phyloP scores from a whole-genome alignment of 352 stramenopile species.

The Hyphochytrium catenoides region DNA sequence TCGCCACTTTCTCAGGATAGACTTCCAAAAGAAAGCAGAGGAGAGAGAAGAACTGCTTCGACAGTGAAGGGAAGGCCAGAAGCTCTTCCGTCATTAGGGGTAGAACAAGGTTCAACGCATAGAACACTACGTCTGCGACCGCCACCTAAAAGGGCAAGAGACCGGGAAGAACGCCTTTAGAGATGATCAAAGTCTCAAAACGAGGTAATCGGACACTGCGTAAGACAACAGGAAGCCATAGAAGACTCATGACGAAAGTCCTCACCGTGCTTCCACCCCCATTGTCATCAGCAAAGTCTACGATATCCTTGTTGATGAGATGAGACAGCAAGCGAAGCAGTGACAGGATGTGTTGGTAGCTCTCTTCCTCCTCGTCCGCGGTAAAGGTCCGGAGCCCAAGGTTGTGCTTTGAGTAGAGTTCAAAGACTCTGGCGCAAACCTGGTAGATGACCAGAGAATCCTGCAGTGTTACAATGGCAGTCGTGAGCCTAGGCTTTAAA shows the following conservation, averaged over 20 bases:
- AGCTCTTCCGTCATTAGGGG: slow-evolving; percentile 66
- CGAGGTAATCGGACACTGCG: too few species aligned
- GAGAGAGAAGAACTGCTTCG: slow-evolving; percentile 64
- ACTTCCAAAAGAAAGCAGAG: slow-evolving; percentile 62
- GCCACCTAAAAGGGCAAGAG: too few species aligned
- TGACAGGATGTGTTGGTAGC: slow-evolving; percentile 33
- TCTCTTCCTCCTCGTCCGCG: slow-evolving; percentile 39
- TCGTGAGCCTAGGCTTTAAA: too few species aligned
- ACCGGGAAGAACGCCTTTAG: too few species aligned
- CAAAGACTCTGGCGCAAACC: slow-evolving; percentile 36
- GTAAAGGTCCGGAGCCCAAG: slow-evolving; percentile 32
- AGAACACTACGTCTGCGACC: slow-evolving; percentile 64
- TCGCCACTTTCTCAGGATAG: slow-evolving; percentile 42
- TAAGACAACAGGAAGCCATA: too few species aligned
- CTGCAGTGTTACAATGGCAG: too few species aligned
- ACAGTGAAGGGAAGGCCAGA: slow-evolving; percentile 51
- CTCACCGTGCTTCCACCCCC: slow-evolving; percentile 23
- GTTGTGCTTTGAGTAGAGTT: slow-evolving; percentile 32
- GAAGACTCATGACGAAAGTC: slow-evolving; percentile 8
- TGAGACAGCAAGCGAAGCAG: slow-evolving; percentile 50
- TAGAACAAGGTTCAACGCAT: slow-evolving; percentile 51
- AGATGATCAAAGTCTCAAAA: too few species aligned
- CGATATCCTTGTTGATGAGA: slow-evolving; percentile 50
- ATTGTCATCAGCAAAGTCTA: slow-evolving; percentile 50
- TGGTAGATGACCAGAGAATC: slow-evolving; percentile 43